Base-by-base conservation (phyloP, 371 early-diverging fungal species). In the Fennellomyces sp. region DNA sequence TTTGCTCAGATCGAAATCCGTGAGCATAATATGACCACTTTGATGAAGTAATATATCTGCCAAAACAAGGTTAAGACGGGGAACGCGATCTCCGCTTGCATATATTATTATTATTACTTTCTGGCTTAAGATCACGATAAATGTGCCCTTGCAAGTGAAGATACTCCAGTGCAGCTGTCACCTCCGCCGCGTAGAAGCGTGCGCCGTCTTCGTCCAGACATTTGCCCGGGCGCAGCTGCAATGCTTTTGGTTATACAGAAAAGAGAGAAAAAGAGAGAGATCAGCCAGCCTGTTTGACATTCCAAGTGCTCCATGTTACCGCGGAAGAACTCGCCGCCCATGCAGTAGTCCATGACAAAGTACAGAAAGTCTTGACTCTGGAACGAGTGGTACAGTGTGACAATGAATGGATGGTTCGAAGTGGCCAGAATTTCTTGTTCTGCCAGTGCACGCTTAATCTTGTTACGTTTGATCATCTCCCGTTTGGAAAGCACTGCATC, bases 301-400 rank as follows among this genome's bases (percentile, higher is more conserved):
- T 25, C n/a, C n/a, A n/a, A n/a, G n/a, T n/a, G n/a, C n/a, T n/a
- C n/a, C n/a, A 11, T 17, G 50, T 60, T 71, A 85, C 85, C 92
- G 77, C 94, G 71, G 71, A 94, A 96, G 70, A 96, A 97, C 75
- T 99, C 99, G 41, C 99, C 99, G 50, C 99, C 99, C 62, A 91
- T 82, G 61, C 99, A 97, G 78, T 97, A 99, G 64, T 99, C 99
- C 94, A 97, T 96, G 58, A 97, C 91, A 66, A 99, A 90, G 72
- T 95, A 98, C 25, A 99, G 76, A 64, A 96, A 87, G 55, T 94
- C 92, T 61, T 94, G 90, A 52, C 92, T 92, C 75, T 98, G 97
- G 74, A 99, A 98, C 1, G 93, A 92, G 82, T 96, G 95, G 75
- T 95, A 95, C 48, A 99, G 82, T 17, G 98, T 93, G 26, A 98